A percentile compares a stretch with the other conserved stretches of the same genome.
Conservation (phyloP, 2,329 filamentous ascomycete species). For the Pestalotiopsis sp. region DNA sequence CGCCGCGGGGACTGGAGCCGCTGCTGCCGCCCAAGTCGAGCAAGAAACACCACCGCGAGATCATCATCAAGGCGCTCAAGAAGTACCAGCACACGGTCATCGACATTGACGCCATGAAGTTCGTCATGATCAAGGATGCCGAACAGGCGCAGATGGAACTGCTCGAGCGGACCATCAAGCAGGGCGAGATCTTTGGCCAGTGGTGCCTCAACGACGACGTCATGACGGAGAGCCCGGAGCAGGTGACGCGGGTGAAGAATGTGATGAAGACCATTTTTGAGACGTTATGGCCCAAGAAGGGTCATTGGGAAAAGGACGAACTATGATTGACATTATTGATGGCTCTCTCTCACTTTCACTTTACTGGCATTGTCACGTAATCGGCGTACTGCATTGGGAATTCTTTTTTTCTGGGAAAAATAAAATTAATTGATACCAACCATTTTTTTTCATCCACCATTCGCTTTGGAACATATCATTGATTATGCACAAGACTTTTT, state of each 20-base stretch:
- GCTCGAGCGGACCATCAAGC: constrained; percentile 37
- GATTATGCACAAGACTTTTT: neutral
- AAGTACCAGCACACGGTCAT: constrained; percentile 44
- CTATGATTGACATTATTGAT: constrained; percentile 1
- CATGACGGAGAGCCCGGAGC: constrained; percentile 35
- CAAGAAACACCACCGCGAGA: constrained; percentile 34
- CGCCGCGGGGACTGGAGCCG: constrained; percentile 37
- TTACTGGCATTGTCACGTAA: neutral
- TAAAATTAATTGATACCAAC: neutral
- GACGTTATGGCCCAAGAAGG: constrained; percentile 30
- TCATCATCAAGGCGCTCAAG: constrained; percentile 39
- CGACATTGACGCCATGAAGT: constrained; percentile 42
- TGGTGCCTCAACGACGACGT: constrained; percentile 48
- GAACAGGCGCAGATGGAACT: constrained; percentile 42
- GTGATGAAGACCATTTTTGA: constrained; percentile 39
- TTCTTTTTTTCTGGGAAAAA: neutral
- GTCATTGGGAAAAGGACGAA: constrained; percentile 26
- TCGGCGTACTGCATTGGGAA: neutral
- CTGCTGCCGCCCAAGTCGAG: constrained; percentile 35
- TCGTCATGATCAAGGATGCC: constrained; percentile 46
- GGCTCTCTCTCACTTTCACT: neutral
- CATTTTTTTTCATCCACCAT: neutral
- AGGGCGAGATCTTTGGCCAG: constrained; percentile 38
- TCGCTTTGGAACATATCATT: neutral
- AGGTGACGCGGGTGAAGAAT: constrained; percentile 36